phyloP scores from a whole-genome alignment of 176 grass and related monocot genomes.

The Zea luxurians region DNA sequence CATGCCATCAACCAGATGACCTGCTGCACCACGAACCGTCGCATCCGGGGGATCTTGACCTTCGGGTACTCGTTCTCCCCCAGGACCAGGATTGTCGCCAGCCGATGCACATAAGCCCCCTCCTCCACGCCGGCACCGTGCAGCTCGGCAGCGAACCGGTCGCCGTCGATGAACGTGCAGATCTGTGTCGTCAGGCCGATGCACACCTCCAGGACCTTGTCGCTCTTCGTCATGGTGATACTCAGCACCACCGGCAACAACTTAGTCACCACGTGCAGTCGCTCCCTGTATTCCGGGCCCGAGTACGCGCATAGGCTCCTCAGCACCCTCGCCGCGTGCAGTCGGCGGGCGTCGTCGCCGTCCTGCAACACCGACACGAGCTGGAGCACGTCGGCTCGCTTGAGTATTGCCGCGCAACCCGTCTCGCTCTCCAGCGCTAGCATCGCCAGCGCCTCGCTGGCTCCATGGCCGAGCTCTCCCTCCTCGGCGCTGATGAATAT shows the following conservation, averaged over 20 bases:
- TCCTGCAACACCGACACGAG: constrained; percentile 37
- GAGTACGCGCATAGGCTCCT: constrained; percentile 56
- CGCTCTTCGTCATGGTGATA: too few relatives aligned
- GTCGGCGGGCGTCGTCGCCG: background rate
- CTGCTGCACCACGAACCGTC: too few relatives aligned
- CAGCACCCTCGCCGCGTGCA: constrained; percentile 53
- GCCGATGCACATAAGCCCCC: too few relatives aligned
- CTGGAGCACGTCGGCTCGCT: constrained; percentile 34
- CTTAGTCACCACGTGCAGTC: constrained; percentile 35
- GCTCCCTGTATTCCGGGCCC: background rate
- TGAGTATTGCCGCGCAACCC: constrained; percentile 64
- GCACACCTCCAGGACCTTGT: too few relatives aligned
- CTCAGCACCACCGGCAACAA: constrained; percentile 18
- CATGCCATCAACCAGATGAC: too few relatives aligned
- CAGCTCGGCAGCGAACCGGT: too few relatives aligned
- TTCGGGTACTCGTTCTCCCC: too few relatives aligned
- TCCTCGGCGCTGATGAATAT: constrained; percentile 38
- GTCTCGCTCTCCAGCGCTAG: constrained; percentile 53
- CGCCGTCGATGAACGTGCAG: too few relatives aligned
- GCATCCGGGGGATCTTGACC: too few relatives aligned
- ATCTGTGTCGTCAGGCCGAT: too few relatives aligned
- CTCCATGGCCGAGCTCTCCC: constrained; percentile 4
- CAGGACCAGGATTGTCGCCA: too few relatives aligned
- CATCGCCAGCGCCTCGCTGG: constrained; percentile 62
- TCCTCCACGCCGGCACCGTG: too few relatives aligned